Base-by-base conservation (phyloP, 2,329 filamentous ascomycete genomes). In the Cladophialophora exuberans region DNA sequence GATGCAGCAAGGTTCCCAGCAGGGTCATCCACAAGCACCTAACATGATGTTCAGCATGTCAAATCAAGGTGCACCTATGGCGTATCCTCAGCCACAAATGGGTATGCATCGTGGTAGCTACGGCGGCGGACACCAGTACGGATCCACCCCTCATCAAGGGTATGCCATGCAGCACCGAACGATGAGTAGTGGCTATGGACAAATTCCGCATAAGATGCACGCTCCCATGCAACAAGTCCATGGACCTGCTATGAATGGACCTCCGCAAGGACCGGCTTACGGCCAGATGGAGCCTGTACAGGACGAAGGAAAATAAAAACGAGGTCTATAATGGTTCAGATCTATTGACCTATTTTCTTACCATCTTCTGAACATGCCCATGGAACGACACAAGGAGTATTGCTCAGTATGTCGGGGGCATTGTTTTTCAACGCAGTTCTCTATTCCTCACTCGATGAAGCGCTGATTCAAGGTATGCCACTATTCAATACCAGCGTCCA, bases 1-100 rank as follows among this genome's bases (percentile, higher is more conserved):
- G 93, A 89, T 87, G 66, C 92, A 92, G 63, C 90, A 96, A 74
- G 90, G 90, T 52, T 97, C 92, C 23, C 93, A 97, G 67, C 92
- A 96, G 70, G 91, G 92, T 35, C 90, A 95, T 69, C 78, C 86
- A 65, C 87, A 87, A 38, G 85, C 79, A 49, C 87, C 87, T 67
- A 89, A 87, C 67, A 64, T 65, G 62, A 65, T 65, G 61, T 65
- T 58, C 43, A 57, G 60, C 43, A 50, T 56, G 13, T 58, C 57
- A 30, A 87, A 85, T 66, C 88, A 90, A 68, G 87, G 88, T 31
- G 83, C 84, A 49, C 56, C 55, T 91, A 87, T 71, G 78, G 79
- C 41, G 17, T 63, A 61, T 56, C 83, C 84, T 26, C 88, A 88
- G 63, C 88, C 88, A 62, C 86, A 88, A 71, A 88, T 85, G 77